These are phyloP conservation scores for Diutina catenulata DNA, from an alignment of 1,139 yeast species.

Conservation along the genomic window DNA sequence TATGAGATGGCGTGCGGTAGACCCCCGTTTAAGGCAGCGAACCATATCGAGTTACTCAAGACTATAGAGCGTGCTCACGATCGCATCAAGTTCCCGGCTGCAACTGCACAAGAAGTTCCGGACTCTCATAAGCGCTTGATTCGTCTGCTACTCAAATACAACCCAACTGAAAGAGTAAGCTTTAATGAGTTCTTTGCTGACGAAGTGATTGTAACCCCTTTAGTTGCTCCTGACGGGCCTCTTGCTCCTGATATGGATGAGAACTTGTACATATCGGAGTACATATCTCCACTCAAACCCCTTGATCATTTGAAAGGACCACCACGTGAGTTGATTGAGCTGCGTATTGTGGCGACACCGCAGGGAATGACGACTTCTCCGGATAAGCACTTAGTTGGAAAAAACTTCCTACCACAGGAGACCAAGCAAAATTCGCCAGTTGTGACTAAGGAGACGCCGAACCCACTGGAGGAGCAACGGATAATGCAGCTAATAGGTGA, in stretches of 20 bases:
- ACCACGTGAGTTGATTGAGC: constrained; percentile 1
- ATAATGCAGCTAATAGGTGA: too few species aligned
- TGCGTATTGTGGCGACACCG: neutral
- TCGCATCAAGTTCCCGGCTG: constrained; percentile 58
- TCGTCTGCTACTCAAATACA: constrained; percentile 63
- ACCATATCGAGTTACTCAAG: constrained; percentile 79
- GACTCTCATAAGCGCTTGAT: constrained; percentile 60
- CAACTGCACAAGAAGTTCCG: constrained; percentile 36
- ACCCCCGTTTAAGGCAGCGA: constrained; percentile 90
- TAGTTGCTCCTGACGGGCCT: constrained; percentile 35
- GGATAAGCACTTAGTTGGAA: too few species aligned
- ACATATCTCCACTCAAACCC: constrained; percentile 33
- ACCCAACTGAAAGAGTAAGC: constrained; percentile 80
- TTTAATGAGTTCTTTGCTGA: constrained; percentile 77
- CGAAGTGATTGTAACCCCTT: constrained; percentile 36
- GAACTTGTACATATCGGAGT: constrained; percentile 75
- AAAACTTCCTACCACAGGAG: neutral
- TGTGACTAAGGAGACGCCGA: too few species aligned
- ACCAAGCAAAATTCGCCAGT: too few species aligned
- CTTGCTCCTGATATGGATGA: constrained; percentile 62
- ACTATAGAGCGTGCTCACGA: constrained; percentile 78
- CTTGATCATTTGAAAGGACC: too few species aligned
- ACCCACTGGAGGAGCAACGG: neutral
- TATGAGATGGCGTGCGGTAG: constrained; percentile 92
- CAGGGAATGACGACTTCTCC: too few species aligned